phyloP scores from a whole-genome alignment of 805 yeast species.

The Starmerella davenportii region DNA sequence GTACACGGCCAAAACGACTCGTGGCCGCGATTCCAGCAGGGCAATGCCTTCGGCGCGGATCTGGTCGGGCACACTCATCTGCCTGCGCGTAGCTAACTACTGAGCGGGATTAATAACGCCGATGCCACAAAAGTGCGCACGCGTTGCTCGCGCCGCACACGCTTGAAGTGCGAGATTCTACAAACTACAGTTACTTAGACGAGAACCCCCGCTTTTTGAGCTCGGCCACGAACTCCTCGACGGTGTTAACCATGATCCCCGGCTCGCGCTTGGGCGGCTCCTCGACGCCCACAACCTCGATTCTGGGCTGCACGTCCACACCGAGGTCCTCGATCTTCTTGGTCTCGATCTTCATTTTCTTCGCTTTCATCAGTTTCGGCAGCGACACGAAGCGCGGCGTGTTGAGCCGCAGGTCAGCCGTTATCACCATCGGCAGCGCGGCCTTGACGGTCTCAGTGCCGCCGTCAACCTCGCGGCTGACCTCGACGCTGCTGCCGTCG shows the following conservation, averaged over 20 bases:
- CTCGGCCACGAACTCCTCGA: constrained; percentile 65
- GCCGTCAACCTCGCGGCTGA: constrained; percentile 88
- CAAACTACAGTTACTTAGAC: not conserved
- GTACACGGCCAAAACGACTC: constrained; percentile 15
- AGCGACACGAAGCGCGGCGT: constrained; percentile 91
- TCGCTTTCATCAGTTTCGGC: constrained; percentile 96
- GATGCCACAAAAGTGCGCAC: too few species aligned
- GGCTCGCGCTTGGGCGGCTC: constrained; percentile 75
- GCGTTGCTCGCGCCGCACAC: too few species aligned
- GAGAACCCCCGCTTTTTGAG: constrained; percentile 46
- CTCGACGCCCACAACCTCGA: constrained; percentile 52
- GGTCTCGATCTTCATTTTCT: constrained; percentile 76
- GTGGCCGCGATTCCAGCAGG: not conserved
- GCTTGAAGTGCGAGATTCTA: too few species aligned
- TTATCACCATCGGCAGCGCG: constrained; percentile 64
- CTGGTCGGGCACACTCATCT: not conserved
- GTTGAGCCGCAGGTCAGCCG: constrained; percentile 85
- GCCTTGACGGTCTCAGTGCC: constrained; percentile 74
- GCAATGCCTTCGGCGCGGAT: not conserved
- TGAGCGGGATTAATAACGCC: too few species aligned
- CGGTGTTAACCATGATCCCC: constrained; percentile 62
- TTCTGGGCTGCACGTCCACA: constrained; percentile 43
- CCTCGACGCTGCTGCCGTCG: constrained; percentile 36
- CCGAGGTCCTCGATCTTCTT: constrained; percentile 49
- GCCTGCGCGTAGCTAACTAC: too few species aligned